Conservation (phyloP, 2,329 filamentous ascomycete genomes). For the Chaetomium sp. region DNA sequence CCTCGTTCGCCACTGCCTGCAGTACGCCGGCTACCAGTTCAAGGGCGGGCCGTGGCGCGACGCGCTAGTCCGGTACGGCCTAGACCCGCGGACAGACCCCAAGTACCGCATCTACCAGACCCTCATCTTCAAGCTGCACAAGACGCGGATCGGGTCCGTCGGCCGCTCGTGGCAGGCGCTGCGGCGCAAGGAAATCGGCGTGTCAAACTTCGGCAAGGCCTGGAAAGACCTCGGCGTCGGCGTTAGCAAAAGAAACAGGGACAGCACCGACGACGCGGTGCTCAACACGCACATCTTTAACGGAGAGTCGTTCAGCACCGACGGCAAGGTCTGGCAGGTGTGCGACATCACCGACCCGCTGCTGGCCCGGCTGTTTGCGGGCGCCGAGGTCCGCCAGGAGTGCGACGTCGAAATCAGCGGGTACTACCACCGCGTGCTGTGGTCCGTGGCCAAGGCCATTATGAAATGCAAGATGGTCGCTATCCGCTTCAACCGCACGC, state of each 20-base stretch:
- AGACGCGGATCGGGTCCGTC: constrained; percentile 40
- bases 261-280: constrained; percentile 8
- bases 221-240: constrained; percentile 24
- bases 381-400: constrained; percentile 49
- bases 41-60: constrained; percentile 88
- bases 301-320: constrained; percentile 63
- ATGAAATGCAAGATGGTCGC: constrained; percentile 81
- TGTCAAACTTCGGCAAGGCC: constrained; percentile 23
- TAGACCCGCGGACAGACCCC: constrained; percentile 75
- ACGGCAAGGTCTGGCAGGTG: constrained; percentile 90
- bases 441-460: constrained; percentile 76
- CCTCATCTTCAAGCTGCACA: constrained; percentile 71
- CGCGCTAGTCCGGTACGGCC: constrained; percentile 73
- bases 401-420: constrained; percentile 63
- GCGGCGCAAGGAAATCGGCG: constrained; percentile 30
- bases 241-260: not conserved
- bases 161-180: constrained; percentile 45
- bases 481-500: constrained; percentile 50
- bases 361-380: constrained; percentile 58
- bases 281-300: constrained; percentile 70
- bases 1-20: constrained; percentile 65
- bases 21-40: constrained; percentile 88
- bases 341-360: constrained; percentile 85
- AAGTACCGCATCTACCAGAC: constrained; percentile 81
- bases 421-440: constrained; percentile 77